Conservation (phyloP, 345 rosid genomes). For the Cardamine occulta region DNA sequence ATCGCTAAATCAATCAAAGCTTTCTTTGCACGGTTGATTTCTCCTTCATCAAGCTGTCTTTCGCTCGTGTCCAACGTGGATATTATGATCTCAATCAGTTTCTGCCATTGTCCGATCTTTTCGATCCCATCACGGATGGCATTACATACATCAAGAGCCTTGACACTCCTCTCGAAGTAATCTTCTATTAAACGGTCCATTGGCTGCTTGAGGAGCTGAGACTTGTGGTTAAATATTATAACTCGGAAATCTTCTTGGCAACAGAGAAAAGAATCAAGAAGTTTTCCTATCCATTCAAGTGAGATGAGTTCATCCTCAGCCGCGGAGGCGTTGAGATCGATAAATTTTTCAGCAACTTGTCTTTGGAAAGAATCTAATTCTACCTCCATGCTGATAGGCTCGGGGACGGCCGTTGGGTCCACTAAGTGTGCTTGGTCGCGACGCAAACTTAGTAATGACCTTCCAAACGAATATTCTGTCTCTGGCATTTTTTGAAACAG, state of each 20-base stretch:
- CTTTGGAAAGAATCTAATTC: slow-evolving; percentile 68
- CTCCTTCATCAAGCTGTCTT: slow-evolving; percentile 63
- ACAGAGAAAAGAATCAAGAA: slow-evolving; percentile 56
- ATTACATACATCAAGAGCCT: slow-evolving; percentile 82
- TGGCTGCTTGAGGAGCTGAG: slow-evolving; percentile 44
- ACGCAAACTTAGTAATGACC: slow-evolving; percentile 53
- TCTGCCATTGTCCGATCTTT: slow-evolving; percentile 66
- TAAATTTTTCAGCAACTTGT: slow-evolving; percentile 57
- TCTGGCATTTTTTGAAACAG: slow-evolving; percentile 52
- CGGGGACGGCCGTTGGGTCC: slow-evolving; percentile 33
- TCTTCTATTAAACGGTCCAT: slow-evolving; percentile 61
- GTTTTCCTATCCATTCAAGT: slow-evolving; percentile 57
- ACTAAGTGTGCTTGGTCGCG: slow-evolving; percentile 51
- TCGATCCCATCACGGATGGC: slow-evolving; percentile 79
- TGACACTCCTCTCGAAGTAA: slow-evolving; percentile 65
- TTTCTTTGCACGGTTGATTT: slow-evolving; percentile 81
- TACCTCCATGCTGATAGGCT: slow-evolving; percentile 41
- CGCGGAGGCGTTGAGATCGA: slow-evolving; percentile 46
- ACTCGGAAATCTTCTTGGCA: slow-evolving; percentile 66
- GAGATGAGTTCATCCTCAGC: slow-evolving; percentile 53
- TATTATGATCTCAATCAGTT: slow-evolving; percentile 62
- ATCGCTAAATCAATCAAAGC: slow-evolving; percentile 73
- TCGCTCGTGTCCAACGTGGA: slow-evolving; percentile 51
- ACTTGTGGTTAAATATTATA: slow-evolving; percentile 47
- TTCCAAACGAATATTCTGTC: slow-evolving; percentile 53